Conservation (phyloP, 345 rosid genomes). For the Brassica carinata region DNA sequence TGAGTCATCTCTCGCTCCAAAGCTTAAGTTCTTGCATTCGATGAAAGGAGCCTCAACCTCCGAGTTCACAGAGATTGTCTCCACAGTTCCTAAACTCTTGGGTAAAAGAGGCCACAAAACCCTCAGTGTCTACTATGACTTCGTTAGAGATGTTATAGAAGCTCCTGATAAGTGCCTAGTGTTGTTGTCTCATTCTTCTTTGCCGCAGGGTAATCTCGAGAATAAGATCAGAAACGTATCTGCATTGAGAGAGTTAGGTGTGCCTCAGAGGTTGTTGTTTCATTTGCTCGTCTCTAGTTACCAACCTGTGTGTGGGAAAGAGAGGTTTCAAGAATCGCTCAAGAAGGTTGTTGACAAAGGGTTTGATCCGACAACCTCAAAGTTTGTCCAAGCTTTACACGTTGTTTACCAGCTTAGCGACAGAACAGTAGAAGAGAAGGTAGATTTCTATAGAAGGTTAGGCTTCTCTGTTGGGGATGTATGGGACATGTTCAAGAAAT, state of each 20-base stretch:
- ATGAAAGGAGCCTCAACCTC: slow-evolving; percentile 24
- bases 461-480: slow-evolving; percentile 37
- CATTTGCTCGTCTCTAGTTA: background rate
- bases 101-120: background rate
- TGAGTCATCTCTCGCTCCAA: slow-evolving; percentile 29
- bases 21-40: background rate
- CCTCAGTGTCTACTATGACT: slow-evolving; percentile 11
- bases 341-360: slow-evolving; percentile 8
- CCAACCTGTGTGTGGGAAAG: background rate
- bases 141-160: slow-evolving; percentile 14
- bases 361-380: background rate
- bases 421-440: slow-evolving; percentile 16
- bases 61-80: slow-evolving; percentile 20
- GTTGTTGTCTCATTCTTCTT: background rate
- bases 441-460: slow-evolving; percentile 4
- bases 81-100: slow-evolving; percentile 26
- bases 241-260: slow-evolving; percentile 25
- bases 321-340: background rate
- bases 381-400: slow-evolving; percentile 28
- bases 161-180: background rate
- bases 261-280: slow-evolving; percentile 22
- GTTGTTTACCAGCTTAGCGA: background rate
- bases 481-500: slow-evolving; percentile 32
- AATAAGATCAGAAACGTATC: slow-evolving; percentile 12
- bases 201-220: background rate